phyloP scores from a whole-genome alignment of 176 grass and related monocot genomes.

The Triticum urartu region DNA sequence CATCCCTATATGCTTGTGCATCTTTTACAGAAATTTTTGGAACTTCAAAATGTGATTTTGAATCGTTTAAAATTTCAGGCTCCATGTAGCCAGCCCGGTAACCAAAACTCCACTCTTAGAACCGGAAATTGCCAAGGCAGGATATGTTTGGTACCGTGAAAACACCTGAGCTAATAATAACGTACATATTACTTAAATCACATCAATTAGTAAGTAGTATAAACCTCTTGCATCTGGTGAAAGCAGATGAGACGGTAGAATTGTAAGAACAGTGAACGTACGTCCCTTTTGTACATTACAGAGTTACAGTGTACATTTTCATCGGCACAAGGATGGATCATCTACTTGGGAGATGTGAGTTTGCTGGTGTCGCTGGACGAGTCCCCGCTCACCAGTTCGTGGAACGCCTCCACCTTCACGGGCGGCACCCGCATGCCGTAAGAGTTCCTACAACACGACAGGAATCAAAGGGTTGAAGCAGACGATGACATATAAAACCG shows the following conservation, averaged over 20 bases:
- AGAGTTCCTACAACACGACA: conserved; percentile 44
- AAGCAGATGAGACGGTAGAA: neutral
- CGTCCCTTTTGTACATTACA: conserved; percentile 30
- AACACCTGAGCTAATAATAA: neutral
- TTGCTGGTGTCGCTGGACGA: conserved; percentile 71
- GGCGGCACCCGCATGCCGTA: conserved; percentile 69
- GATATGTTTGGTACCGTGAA: too few species aligned
- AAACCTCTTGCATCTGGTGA: neutral
- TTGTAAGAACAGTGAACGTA: neutral
- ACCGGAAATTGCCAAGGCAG: too few species aligned
- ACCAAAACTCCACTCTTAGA: too few species aligned
- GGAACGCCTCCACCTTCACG: conserved; percentile 88
- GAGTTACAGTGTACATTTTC: conserved; percentile 16
- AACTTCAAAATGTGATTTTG: too few species aligned
- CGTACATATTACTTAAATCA: neutral
- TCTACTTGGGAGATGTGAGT: conserved; percentile 68
- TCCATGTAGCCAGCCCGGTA: too few species aligned
- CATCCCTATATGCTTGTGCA: too few species aligned
- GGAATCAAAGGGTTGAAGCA: neutral
- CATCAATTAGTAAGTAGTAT: neutral
- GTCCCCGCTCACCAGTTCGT: conserved; percentile 74
- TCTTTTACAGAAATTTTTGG: too few species aligned
- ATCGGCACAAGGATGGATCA: neutral
- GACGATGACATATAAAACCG: neutral
- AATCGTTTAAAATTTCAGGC: too few species aligned